A percentile compares a stretch with the other conserved stretches of the same genome.
Conservation (phyloP, 2,329 filamentous ascomycete genomes). For the Aciculosporium take region DNA sequence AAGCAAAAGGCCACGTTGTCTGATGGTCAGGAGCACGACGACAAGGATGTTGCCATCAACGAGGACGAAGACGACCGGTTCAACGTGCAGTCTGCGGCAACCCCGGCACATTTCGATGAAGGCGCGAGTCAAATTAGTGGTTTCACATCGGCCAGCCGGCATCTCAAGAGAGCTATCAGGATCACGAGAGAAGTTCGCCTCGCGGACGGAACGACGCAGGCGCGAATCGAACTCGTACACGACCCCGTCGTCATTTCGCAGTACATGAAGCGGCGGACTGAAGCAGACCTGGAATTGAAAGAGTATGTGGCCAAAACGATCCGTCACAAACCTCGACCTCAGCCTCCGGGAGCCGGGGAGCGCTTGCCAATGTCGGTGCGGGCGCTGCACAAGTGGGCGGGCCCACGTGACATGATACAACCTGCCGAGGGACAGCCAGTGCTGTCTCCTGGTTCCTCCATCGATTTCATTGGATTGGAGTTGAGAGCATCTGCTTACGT, state of each 20-base stretch:
- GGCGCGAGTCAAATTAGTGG: conserved; percentile 66
- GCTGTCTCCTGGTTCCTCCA: conserved; percentile 15
- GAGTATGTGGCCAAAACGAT: conserved; percentile 40
- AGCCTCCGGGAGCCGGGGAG: conserved; percentile 8
- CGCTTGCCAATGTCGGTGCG: conserved; percentile 9
- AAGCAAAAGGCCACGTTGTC: conserved; percentile 68
- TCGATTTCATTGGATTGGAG: conserved; percentile 20
- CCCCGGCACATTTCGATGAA: conserved; percentile 59
- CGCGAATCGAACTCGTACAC: conserved; percentile 54
- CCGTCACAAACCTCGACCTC: conserved; percentile 2
- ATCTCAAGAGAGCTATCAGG: conserved; percentile 50
- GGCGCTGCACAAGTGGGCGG: conserved; percentile 11
- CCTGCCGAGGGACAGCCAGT: conserved; percentile 10
- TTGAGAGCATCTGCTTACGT: conserved; percentile 24
- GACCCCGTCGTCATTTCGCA: conserved; percentile 79
- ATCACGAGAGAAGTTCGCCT: conserved; percentile 52
- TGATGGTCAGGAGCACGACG: conserved; percentile 53
- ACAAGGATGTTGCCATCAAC: conserved; percentile 42
- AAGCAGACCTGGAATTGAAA: conserved; percentile 55
- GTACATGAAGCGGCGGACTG: conserved; percentile 67
- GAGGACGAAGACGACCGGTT: conserved; percentile 54
- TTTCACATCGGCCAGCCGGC: conserved; percentile 49
- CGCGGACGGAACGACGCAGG: conserved; percentile 37
- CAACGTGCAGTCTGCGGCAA: conserved; percentile 55
- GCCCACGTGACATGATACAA: conserved; percentile 7